Conservation (phyloP, 495 filamentous ascomycete genomes). For the Polyplosphaeria fusca region DNA sequence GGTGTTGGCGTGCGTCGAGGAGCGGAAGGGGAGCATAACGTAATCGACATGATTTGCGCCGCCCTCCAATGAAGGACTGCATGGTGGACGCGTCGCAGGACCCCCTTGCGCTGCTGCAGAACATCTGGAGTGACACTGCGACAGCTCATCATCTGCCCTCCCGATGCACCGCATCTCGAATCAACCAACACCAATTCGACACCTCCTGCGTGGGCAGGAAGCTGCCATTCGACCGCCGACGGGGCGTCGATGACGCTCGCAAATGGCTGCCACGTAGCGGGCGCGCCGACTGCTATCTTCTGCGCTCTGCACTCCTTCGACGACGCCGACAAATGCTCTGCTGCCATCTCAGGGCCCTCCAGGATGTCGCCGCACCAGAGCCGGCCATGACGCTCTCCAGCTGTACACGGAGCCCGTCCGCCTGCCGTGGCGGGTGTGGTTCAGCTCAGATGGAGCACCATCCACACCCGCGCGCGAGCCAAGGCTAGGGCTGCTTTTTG, state of each 20-base stretch:
- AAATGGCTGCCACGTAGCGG: conserved; percentile 30
- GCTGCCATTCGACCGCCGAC: conserved; percentile 8
- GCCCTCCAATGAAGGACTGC: conserved; percentile 20
- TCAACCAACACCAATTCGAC: conserved; percentile 22
- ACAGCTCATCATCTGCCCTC: conserved; percentile 24
- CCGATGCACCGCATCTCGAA: conserved; percentile 32
- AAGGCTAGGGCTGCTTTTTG: conserved; percentile 15
- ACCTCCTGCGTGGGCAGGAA: conserved; percentile 21
- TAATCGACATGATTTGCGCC: conserved; percentile 27
- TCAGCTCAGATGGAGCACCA: conserved; percentile 27
- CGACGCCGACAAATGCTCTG: conserved; percentile 29
- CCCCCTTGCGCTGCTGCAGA: conserved; percentile 26
- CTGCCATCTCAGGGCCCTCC: conserved; percentile 29
- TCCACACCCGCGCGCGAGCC: conserved; percentile 12
- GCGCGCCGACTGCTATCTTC: conserved; percentile 14
- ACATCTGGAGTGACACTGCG: conserved; percentile 25
- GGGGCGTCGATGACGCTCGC: conserved; percentile 15
- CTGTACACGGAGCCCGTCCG: conserved; percentile 3
- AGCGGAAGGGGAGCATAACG: conserved; percentile 3
- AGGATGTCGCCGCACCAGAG: conserved; percentile 26
- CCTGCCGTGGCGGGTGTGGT: conserved; percentile 23
- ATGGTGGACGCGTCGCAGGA: conserved; percentile 23
- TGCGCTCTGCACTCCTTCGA: conserved; percentile 11
- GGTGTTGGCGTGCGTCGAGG: neutral
- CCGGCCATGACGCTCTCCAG: conserved; percentile 19